Evolutionary conservation across 306 rosid genomes (phyloP), one percentile per base, ranked within the genome.

Genomic region (Rosa chinensis): DNA sequence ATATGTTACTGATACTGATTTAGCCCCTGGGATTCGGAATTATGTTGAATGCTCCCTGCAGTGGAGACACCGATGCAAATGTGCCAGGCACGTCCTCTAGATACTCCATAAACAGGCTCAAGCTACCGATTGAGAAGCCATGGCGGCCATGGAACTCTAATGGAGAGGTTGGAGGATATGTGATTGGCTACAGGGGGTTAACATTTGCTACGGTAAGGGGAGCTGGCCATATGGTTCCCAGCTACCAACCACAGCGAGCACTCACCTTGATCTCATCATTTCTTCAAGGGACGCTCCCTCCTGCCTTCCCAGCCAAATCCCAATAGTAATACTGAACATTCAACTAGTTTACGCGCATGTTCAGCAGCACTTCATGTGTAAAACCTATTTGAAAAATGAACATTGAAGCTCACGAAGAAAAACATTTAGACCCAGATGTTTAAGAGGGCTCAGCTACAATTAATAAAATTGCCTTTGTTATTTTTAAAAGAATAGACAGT

Each of bases 171-270:
- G 92, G 91, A 88, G 95, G 91, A 42, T 88, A 87, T 62, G 84
- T 85, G 10, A 75, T 78, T 52, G 87, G 84, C 78, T 90, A 90
- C 85, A 77, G 81, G 70, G 94, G 91, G 58, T 76, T 88, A 59
- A 77, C 87, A 56, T 75, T 90, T 18, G 7, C 82, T 20, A 89
- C 88, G 3, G 79, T 90, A 49, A 85, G 92, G 67, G 95, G 86
- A 75, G 90, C 91, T 16, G 92, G 94, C 11, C 95, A 90, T 80
- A 62, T 48, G 81, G 92, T 88, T 85, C 92, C 92, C 66, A 88
- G 87, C 85, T 56, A 82, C 80, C 90, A 87, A 81, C 90, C 92
- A 40, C 50, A 78, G 37, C 71, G 89, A 61, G 87, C 92, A 64
- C 78, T 84, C 39, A 56, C 85, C 72, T 77, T 85, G 85, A 82